Evolutionary conservation across 2,329 filamentous ascomycete genomes (phyloP), one percentile per base, ranked within the genome.

Genomic region (Penicillium freii): DNA sequence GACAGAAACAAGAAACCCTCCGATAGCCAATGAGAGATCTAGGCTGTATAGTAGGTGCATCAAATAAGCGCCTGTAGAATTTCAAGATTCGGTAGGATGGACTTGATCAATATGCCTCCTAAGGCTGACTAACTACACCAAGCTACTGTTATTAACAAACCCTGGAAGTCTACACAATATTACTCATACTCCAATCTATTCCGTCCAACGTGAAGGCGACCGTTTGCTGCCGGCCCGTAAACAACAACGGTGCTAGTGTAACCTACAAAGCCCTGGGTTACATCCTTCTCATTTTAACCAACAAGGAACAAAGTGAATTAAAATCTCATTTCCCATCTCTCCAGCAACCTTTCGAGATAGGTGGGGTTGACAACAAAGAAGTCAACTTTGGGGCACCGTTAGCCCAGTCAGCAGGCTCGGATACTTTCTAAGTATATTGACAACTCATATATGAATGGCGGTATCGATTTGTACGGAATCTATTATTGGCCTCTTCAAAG

Each of bases 301-400:
- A 43, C 10, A 5, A 29, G 5, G 15, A 45, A 43, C 10, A 5
- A 29, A 3, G 15, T 36, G 6, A 45, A 51, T 45, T 55, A 42
- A 45, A 23, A 40, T 2, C 6, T 17, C 9, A 44, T 52, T 47
- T n/a, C 48, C 36, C 29, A 29, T 40, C 27, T 38, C 42, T 29
- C 39, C 21, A 45, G 50, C 46, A 51, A 60, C 42, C 13, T 57
- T 49, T 27, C 33, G 29, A 49, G 7, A 57, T 52, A 36, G n/a
- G 48, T 52, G 49, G 38, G 23, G 15, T 36, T 43, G 54, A 50
- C 47, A 64, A 65, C 63, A 65, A 62, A 63, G 58, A 60, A 38
- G 48, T 44, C 52, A 50, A 49, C 39, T 61, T 56, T 59, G 56
- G 63, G 31, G 40, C 48, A 36, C 43, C 9, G 23, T 45, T 56